phyloP scores from a whole-genome alignment of 148 eudicot species.

The Rhododendron vialii region DNA sequence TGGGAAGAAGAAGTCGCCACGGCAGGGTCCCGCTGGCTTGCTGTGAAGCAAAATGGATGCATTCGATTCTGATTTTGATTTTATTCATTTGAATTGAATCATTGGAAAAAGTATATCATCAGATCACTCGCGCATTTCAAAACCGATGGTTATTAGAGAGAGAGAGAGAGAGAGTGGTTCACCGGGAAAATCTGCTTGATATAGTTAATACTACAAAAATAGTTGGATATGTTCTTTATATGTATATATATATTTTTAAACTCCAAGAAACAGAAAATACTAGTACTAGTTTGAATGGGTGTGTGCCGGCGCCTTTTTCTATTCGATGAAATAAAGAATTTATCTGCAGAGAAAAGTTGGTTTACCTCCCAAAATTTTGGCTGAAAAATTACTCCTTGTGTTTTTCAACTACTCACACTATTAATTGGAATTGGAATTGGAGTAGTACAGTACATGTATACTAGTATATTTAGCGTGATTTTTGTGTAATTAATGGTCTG shows the following conservation, averaged over 20 bases:
- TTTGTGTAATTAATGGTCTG: too few relatives aligned
- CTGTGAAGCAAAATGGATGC: constrained; percentile 57
- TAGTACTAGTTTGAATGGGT: not conserved
- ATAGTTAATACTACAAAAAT: too few relatives aligned
- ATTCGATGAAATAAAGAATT: not conserved
- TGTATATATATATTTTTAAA: too few relatives aligned
- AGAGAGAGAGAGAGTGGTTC: not conserved
- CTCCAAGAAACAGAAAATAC: not conserved
- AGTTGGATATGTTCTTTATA: too few relatives aligned
- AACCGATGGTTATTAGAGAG: not conserved
- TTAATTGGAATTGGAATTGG: too few relatives aligned
- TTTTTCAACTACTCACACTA: too few relatives aligned
- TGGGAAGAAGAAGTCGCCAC: not conserved
- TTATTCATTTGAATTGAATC: not conserved
- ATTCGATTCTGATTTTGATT: constrained; percentile 15
- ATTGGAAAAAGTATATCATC: not conserved
- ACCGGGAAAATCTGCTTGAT: not conserved
- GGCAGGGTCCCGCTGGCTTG: constrained; percentile 29
- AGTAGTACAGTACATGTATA: too few relatives aligned
- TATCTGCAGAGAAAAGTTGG: not conserved
- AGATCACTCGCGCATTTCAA: not conserved
- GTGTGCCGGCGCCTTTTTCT: not conserved
- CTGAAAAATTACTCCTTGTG: too few relatives aligned
- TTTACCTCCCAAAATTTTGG: too few relatives aligned
- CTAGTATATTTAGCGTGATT: not conserved